Base-by-base conservation (phyloP, 768 basidiomycete genomes). In the Auriscalpium microsporum region DNA sequence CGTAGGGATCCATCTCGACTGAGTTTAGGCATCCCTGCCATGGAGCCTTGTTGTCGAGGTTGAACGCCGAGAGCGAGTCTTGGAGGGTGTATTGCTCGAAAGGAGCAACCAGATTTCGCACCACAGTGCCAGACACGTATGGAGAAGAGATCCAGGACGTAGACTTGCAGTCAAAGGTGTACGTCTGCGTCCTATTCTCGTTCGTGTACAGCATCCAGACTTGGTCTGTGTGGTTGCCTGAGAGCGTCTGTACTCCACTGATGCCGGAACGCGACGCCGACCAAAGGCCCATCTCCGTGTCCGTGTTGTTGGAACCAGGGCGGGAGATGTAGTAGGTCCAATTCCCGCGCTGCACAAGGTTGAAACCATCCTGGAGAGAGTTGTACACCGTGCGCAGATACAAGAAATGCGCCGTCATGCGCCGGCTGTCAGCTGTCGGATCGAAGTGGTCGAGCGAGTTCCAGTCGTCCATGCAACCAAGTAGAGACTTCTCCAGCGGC, bases 361-460 rank as follows among this genome's bases (percentile, higher is more conserved):
- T 78, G 63, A 84, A 90, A 3, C 94, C 94, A 63, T 96, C 94
- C 67, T 90, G 90, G 10, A 95, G 76, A 3, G 87, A 77, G 21
- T 76, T 80, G 69, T 86, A 95, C 13, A 75, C 69, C 7, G 67
- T 67, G 34, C 94, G 86, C 38, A 95, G 75, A 63, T 81, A 76
- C 55, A 86, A 68, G 72, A 90, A 85, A 52, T 87, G 89, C 16
- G 80, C 67, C 64, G 90, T 83, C 55, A 90, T 65, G 54, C 91
- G 84, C 40, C 87, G 81, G 40, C 78, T 78, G 64, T 89, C 84
- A 11, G 84, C 73, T 2, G 93, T 94, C 28, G 92, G 91, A 69
- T 96, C 94, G 67, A 95, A 95, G 68, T 96, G 94, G 63, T 96
- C 94, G 35, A 94, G 81, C 2, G 88, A 81, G 68, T 95, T 94